Evolutionary conservation across 2,329 filamentous ascomycete species (phyloP).

Genomic region (Aureobasidium sp.): DNA sequence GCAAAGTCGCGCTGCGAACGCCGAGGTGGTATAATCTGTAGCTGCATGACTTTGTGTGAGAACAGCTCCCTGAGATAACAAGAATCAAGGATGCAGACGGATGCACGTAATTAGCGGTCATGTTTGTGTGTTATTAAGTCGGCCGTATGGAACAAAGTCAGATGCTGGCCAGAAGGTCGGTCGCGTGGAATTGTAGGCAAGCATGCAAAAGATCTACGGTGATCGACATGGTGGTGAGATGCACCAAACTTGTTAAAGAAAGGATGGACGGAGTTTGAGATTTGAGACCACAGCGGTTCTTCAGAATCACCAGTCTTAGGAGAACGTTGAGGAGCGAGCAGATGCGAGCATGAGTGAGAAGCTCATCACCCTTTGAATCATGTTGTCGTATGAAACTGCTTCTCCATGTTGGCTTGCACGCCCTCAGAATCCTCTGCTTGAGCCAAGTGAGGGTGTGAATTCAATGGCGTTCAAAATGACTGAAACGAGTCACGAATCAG

Average conservation of each 20-base stretch:
- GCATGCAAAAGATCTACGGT: conserved; percentile 8
- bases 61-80: neutral
- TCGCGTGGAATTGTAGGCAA: conserved; percentile 16
- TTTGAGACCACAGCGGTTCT: neutral
- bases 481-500: neutral
- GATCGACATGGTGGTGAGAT: conserved; percentile 15
- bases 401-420: too few species aligned
- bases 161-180: conserved; percentile 8
- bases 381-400: too few species aligned
- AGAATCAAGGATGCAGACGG: neutral
- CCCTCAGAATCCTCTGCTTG: neutral
- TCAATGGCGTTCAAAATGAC: neutral
- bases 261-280: neutral
- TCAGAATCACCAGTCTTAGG: too few species aligned
- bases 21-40: neutral
- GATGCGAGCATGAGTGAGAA: too few species aligned
- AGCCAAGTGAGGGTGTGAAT: neutral
- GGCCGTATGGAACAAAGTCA: conserved; percentile 3
- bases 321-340: neutral
- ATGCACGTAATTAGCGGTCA: neutral
- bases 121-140: neutral
- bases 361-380: too few species aligned
- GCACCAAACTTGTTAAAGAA: neutral
- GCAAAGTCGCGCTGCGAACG: neutral
- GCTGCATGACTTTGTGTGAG: neutral